These are phyloP conservation scores for Udeniomyces megalosporus DNA, from an alignment of 768 basidiomycete species.

Conservation along the genomic window DNA sequence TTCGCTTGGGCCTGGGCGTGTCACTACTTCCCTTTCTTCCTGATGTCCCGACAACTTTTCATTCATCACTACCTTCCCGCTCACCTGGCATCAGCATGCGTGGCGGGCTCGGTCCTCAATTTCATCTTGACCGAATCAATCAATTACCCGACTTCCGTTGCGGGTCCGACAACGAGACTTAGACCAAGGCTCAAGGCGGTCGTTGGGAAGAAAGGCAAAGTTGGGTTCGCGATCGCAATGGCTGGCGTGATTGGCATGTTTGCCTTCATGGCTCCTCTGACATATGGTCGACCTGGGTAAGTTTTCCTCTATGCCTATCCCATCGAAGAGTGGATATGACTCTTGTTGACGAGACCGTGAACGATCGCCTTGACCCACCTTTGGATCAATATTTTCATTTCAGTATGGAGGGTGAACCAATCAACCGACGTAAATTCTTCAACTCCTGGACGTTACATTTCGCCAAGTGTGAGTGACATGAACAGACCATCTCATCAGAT, in stretches of 20 bases:
- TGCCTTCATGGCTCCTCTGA: conserved; percentile 67
- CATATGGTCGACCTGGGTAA: conserved; percentile 45
- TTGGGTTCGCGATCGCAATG: conserved; percentile 46
- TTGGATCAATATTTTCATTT: not conserved
- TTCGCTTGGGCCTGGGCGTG: conserved; percentile 88
- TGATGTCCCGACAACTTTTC: conserved; percentile 93
- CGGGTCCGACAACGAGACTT: conserved; percentile 49
- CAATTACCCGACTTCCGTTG: conserved; percentile 71
- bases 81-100: conserved; percentile 76
- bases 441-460: conserved; percentile 3
- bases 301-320: too few species aligned
- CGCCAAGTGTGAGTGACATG: too few species aligned
- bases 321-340: not conserved
- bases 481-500: too few species aligned
- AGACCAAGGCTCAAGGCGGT: conserved; percentile 45
- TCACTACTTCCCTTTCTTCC: conserved; percentile 94
- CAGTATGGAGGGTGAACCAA: not conserved
- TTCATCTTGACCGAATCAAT: conserved; percentile 78
- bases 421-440: conserved; percentile 1
- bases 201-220: conserved; percentile 40
- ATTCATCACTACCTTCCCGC: conserved; percentile 96
- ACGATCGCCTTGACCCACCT: too few species aligned
- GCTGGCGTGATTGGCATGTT: conserved; percentile 38
- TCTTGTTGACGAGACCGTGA: too few species aligned
- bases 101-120: conserved; percentile 81